These are phyloP conservation scores for Artomyces pyxidatus DNA, from an alignment of 768 basidiomycete genomes.

Conservation along the genomic window DNA sequence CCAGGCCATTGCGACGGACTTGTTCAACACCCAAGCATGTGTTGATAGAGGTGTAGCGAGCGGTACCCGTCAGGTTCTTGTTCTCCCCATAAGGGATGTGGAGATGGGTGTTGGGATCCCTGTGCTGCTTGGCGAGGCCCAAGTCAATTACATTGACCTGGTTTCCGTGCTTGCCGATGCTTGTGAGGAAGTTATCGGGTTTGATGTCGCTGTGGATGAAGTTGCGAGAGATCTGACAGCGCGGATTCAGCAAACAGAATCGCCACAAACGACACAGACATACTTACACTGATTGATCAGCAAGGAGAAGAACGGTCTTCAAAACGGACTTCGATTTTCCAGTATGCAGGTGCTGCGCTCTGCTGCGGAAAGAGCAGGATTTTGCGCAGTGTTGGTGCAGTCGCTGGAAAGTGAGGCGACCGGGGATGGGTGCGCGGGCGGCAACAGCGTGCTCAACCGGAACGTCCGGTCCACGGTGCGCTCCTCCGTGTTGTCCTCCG, in stretches of 20 bases:
- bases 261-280: neutral
- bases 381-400: no score
- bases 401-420: no score
- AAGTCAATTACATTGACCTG: conserved; percentile 99
- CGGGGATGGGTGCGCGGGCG: no score
- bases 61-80: conserved; percentile 99
- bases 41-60: conserved; percentile 98
- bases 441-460: conserved; percentile 13
- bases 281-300: conserved; percentile 84
- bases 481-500: neutral
- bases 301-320: conserved; percentile 94
- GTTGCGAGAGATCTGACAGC: conserved; percentile 85
- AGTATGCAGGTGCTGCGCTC: no score
- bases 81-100: conserved; percentile 99
- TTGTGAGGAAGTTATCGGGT: conserved; percentile 99
- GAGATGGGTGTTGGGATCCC: conserved; percentile 98
- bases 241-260: conserved; percentile 9
- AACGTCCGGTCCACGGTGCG: conserved; percentile 11
- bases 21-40: conserved; percentile 98
- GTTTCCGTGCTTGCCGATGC: conserved; percentile 98
- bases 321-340: conserved; percentile 96
- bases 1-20: conserved; percentile 94
- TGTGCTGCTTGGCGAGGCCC: conserved; percentile 98
- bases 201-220: conserved; percentile 98
- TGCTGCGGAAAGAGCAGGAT: no score